Conservation (phyloP, 2,329 filamentous ascomycete species). For the Cladosporium velox region DNA sequence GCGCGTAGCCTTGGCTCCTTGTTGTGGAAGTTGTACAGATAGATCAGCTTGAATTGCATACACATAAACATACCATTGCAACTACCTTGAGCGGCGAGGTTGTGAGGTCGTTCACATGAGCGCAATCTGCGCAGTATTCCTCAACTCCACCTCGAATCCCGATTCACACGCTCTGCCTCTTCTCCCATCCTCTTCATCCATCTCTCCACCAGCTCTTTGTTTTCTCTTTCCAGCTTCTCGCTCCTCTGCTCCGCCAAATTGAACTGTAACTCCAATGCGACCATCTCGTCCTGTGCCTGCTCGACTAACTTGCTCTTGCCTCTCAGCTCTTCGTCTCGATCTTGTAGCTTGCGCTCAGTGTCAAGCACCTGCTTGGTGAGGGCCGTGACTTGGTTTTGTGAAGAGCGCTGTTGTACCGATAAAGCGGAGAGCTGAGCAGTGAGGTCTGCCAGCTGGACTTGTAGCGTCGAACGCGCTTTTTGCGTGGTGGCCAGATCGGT, state of each 20-base stretch:
- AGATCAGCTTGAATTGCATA: neutral
- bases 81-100: neutral
- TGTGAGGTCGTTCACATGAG: neutral
- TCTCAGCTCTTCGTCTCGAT: conserved; percentile 80
- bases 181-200: conserved; percentile 88
- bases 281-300: conserved; percentile 90
- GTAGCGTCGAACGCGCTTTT: conserved; percentile 68
- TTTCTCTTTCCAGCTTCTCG: conserved; percentile 75
- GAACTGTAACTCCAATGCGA: conserved; percentile 82
- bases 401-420: conserved; percentile 60
- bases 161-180: conserved; percentile 87
- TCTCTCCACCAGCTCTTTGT: conserved; percentile 82
- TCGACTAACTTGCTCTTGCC: conserved; percentile 83
- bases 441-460: conserved; percentile 62
- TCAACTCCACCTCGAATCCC: conserved; percentile 36
- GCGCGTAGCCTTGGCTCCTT: neutral
- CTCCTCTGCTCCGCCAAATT: conserved; percentile 79
- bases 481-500: conserved; percentile 76
- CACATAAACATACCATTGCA: neutral
- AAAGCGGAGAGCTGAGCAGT: conserved; percentile 66
- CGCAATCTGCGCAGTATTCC: neutral
- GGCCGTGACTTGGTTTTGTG: conserved; percentile 61
- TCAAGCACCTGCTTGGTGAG: conserved; percentile 64
- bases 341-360: conserved; percentile 68
- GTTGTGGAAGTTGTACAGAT: neutral